Evolutionary conservation across 108 stramenopile species (phyloP), one percentile per base, ranked within the genome.

Genomic region (Nitzschia inconspicua): DNA sequence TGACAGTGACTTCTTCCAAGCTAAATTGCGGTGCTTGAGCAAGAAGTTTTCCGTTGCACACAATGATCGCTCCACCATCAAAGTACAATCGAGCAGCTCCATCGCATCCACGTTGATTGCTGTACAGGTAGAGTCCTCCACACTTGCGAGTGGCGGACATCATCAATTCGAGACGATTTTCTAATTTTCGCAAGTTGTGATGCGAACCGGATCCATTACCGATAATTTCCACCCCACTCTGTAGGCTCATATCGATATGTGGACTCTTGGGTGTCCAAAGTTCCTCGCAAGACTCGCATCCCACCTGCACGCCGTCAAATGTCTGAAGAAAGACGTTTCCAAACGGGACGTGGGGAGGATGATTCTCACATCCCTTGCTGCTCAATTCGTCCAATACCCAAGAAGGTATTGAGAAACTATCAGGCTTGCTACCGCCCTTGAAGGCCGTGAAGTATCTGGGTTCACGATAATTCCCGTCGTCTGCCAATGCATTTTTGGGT

Each of bases 381-480:
- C 67, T 41, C 60, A 89, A 79, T 62, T 76, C 68, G 8, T 47
- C 60, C 43, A 44, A 52, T 0, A 64, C 52, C 42, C 50, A 49
- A 2, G 23, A 10, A n/a, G 42, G 58, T 0, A 46, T 16, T 0
- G 66, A 8, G 5, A 36, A 4, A 0, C 0, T 16, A 22, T 32
- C 2, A 31, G 18, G n/a, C 0, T 24, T 10, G 11, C 23, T 27
- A 1, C 58, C 49, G 10, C 43, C 39, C 32, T 37, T 18, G 77
- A 91, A 98, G 8, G 96, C 78, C 6, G 97, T 95, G 70, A 99
- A 99, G 52, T 91, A 96, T 43, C 95, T 65, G 10, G 88, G 77
- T 77, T 99, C 98, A 6, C 98, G 80, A 65, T 99, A 99, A 68
- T 99, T 99, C 31, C 98, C 98, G 63, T 90, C 78, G 64, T 99